These are phyloP conservation scores for Ceratopteris richardii DNA, from an alignment of 75 land plant genomes.

Conservation along the genomic window DNA sequence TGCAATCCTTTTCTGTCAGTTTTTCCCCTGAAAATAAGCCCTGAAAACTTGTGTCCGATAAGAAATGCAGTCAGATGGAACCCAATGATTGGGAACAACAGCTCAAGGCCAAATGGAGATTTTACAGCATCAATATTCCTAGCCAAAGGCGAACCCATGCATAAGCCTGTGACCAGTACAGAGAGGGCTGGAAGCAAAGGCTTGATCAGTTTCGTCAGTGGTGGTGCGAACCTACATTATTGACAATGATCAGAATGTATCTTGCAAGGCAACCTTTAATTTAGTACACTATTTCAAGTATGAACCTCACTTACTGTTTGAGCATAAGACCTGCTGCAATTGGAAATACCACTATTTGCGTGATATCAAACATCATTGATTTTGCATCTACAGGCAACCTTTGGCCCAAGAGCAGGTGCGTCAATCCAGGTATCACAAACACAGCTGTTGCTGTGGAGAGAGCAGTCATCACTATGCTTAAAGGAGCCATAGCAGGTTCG, in stretches of 20 bases:
- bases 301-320: conserved; percentile 42
- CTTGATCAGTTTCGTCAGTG: conserved; percentile 42
- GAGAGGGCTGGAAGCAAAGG: conserved; percentile 76
- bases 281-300: background rate
- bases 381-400: conserved; percentile 81
- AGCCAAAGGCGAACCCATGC: conserved; percentile 91
- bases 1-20: conserved; percentile 60
- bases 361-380: conserved; percentile 84
- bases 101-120: conserved; percentile 69
- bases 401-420: conserved; percentile 75
- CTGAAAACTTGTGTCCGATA: conserved; percentile 56
- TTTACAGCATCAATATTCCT: conserved; percentile 51
- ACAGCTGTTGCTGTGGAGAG: conserved; percentile 92
- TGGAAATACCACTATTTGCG: conserved; percentile 79
- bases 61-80: conserved; percentile 67
- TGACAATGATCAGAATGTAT: background rate
- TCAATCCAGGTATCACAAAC: conserved; percentile 67
- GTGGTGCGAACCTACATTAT: conserved; percentile 48
- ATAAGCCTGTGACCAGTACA: conserved; percentile 74
- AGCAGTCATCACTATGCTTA: conserved; percentile 97
- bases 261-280: background rate
- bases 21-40: conserved; percentile 36
- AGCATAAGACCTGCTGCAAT: conserved; percentile 74
- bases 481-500: conserved; percentile 73
- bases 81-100: conserved; percentile 54